phyloP scores from a whole-genome alignment of 176 grass and related monocot genomes.

The Metroxylon sagu region DNA sequence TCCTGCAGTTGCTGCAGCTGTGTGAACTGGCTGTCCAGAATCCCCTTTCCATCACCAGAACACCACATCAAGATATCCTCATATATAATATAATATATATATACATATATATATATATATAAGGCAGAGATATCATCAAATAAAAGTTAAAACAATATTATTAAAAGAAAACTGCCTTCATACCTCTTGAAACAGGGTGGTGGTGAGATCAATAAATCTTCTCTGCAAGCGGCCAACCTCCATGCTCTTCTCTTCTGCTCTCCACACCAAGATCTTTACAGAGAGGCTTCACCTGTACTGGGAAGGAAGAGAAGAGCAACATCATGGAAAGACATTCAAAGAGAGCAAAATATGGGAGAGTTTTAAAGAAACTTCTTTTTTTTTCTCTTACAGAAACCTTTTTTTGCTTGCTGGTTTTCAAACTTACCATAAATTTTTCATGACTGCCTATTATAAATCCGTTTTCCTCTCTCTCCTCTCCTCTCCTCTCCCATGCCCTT shows the following conservation, averaged over 20 bases:
- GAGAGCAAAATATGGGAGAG: too few species aligned
- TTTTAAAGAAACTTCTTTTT: too few species aligned
- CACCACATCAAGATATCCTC: not conserved
- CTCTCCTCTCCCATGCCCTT: too few species aligned
- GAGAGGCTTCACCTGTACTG: too few species aligned
- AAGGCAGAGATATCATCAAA: not conserved
- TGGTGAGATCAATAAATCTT: conserved; percentile 25
- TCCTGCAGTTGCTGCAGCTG: conserved; percentile 44
- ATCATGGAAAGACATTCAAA: too few species aligned
- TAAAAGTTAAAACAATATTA: not conserved
- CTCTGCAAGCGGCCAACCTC: conserved; percentile 25
- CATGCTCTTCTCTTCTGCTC: conserved; percentile 8
- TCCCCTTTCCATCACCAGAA: conserved; percentile 13
- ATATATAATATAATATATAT: not conserved
- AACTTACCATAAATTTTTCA: too few species aligned
- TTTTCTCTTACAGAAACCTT: too few species aligned
- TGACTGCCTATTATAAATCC: too few species aligned
- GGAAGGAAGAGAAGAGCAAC: too few species aligned
- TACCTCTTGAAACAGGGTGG: conserved; percentile 32
- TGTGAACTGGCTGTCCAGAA: conserved; percentile 33
- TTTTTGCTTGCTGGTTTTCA: too few species aligned
- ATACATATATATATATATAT: too few species aligned
- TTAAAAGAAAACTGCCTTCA: not conserved
- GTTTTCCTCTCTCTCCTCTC: too few species aligned
- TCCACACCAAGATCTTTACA: conserved; percentile 1